Conservation (phyloP, 768 basidiomycete genomes). For the Auriscalpium vulgare region DNA sequence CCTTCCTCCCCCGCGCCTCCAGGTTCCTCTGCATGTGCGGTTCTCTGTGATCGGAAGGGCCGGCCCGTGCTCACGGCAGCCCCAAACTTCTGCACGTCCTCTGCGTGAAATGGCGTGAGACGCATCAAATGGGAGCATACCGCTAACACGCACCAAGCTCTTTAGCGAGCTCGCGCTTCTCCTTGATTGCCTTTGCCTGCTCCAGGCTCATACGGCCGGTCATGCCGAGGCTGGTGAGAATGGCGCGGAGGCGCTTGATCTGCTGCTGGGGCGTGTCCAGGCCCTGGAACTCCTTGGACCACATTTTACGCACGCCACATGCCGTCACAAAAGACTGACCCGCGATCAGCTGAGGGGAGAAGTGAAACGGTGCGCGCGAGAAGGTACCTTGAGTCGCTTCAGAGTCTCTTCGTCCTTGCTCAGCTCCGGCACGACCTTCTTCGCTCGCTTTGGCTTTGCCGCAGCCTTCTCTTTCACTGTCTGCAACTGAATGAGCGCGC, state of each 20-base stretch:
- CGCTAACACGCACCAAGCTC: constrained; percentile 55
- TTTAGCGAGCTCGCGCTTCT: constrained; percentile 64
- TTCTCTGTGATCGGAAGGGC: constrained; percentile 15
- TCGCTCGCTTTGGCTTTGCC: constrained; percentile 27
- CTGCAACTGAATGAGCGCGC: neutral
- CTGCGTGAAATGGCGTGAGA: constrained; percentile 27
- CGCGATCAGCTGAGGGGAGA: too few species aligned
- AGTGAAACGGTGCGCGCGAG: neutral
- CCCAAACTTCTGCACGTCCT: constrained; percentile 71
- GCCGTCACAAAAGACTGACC: constrained; percentile 56
- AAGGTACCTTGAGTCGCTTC: constrained; percentile 60
- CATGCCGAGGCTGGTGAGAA: constrained; percentile 74
- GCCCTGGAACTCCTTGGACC: constrained; percentile 66
- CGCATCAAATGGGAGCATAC: neutral
- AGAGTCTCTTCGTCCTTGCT: constrained; percentile 67
- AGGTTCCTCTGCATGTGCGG: constrained; percentile 10
- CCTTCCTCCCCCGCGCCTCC: constrained; percentile 26
- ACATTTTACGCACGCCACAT: constrained; percentile 71
- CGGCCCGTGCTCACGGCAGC: constrained; percentile 34
- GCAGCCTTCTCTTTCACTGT: constrained; percentile 17
- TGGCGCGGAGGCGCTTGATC: constrained; percentile 54
- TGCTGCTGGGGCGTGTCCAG: constrained; percentile 51
- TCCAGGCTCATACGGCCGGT: constrained; percentile 67
- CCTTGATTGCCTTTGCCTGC: constrained; percentile 70
- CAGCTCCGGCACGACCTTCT: constrained; percentile 18